A percentile compares a stretch with the other conserved stretches of the same genome.
phyloP scores from a whole-genome alignment of 352 stramenopile species.

The Lagenidium giganteum region DNA sequence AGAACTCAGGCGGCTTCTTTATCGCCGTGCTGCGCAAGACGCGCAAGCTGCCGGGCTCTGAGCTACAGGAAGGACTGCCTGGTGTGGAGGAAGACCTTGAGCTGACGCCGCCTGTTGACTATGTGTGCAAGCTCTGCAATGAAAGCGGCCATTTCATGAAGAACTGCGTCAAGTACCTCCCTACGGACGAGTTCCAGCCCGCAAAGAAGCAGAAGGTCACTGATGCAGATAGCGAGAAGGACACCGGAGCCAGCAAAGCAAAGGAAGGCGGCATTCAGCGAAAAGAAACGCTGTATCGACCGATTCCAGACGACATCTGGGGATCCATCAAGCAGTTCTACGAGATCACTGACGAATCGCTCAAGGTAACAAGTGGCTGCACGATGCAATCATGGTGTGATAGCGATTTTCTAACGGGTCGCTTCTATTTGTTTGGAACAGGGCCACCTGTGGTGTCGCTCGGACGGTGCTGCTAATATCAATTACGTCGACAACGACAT shows the following conservation, averaged over 20 bases:
- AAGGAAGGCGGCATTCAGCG: slow-evolving; percentile 28
- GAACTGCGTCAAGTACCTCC: slow-evolving; percentile 53
- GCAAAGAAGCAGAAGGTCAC: slow-evolving; percentile 59
- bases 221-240: slow-evolving; percentile 26
- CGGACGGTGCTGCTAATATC: slow-evolving; percentile 63
- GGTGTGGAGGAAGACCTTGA: slow-evolving; percentile 39
- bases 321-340: slow-evolving; percentile 54
- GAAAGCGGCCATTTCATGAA: slow-evolving; percentile 72
- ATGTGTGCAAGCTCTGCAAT: slow-evolving; percentile 75
- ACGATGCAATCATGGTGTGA: too few relatives aligned
- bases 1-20: slow-evolving; percentile 99
- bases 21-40: slow-evolving; percentile 93
- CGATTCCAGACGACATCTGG: slow-evolving; percentile 60
- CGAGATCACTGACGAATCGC: slow-evolving; percentile 34
- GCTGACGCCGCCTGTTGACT: slow-evolving; percentile 38
- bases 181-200: slow-evolving; percentile 31
- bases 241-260: slow-evolving; percentile 7
- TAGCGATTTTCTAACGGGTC: not conserved
- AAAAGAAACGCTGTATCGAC: slow-evolving; percentile 75
- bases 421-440: slow-evolving; percentile 5
- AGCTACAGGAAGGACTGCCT: slow-evolving; percentile 37
- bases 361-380: slow-evolving; percentile 46
- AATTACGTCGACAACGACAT: slow-evolving; percentile 81
- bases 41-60: slow-evolving; percentile 43
- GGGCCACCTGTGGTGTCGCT: slow-evolving; percentile 68